Evolutionary conservation across 1,284 basidiomycete species (phyloP), one percentile per base, ranked within the genome.

Genomic region (Rhodotorula sp.): DNA sequence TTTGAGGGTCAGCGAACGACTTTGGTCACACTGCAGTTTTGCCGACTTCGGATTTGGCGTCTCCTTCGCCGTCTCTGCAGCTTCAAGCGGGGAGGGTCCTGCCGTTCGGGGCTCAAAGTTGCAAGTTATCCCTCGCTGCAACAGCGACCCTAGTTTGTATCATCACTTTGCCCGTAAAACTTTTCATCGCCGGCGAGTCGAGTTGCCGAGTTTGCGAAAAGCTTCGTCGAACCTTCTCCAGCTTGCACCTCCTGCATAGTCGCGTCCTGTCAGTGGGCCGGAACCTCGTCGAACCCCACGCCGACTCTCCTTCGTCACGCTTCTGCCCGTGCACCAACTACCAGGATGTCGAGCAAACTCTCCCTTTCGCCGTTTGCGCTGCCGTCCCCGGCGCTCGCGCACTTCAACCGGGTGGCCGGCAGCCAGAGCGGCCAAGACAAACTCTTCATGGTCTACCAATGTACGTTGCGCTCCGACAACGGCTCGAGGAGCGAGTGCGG

Each of bases 391-490:
- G 60, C 48, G 0, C 67, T 78, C 48, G 63, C 73, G 7, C 74
- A 74, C 66, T 60, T 77, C 58, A 77, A 77, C 58, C 66, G 74
- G 5, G 49, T 78, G 33, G 61, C 73, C 0, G 62, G 66, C 7
- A 71, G 58, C 17, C 66, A 68, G 42, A 65, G 69, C 55, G 77
- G 77, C 15, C 70, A 73, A 42, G 77, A 78, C 69, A 74, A 74
- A 57, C 64, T 74, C 42, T 71, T 78, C 48, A 78, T 78, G 77
- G 62, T 75, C 37, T 74, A 75, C 51, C 68, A 70, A 46, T 72
- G 72, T 66, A 18, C 37, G 73, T 54, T 6, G 6, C 4, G 6
- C 5, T 30, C 20, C 56, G 33, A 10, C 29, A 44, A 26, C 42
- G n/a, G 30, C 14, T 20, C 8, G 30, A 8, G 18, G 2, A 8